Conservation (phyloP, 305 asterid species). For the Fraxinus paxiana region DNA sequence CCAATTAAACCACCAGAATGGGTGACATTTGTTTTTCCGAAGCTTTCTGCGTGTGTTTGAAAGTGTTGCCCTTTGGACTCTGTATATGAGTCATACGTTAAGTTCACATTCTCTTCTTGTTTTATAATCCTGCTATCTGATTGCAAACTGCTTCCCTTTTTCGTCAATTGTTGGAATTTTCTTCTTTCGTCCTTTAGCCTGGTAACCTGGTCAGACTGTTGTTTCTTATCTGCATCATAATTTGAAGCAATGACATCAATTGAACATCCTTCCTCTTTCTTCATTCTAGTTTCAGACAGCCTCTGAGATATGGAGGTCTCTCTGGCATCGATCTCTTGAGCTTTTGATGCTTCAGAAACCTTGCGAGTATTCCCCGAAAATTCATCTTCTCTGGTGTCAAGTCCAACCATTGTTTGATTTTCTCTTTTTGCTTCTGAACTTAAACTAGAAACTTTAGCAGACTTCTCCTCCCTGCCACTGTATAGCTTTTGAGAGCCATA, state of each 20-base stretch:
- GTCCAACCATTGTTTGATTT: conserved; percentile 30
- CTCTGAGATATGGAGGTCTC: conserved; percentile 40
- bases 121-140: conserved; percentile 33
- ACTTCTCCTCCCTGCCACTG: conserved; percentile 33
- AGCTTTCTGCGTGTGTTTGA: conserved; percentile 25
- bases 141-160: conserved; percentile 33
- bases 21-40: conserved; percentile 26
- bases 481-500: conserved; percentile 37
- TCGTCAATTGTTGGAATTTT: conserved; percentile 36
- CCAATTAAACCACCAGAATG: conserved; percentile 28
- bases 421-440: conserved; percentile 39
- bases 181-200: conserved; percentile 37
- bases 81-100: conserved; percentile 34
- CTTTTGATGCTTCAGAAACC: conserved; percentile 35
- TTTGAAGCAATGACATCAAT: conserved; percentile 24
- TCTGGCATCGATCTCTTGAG: conserved; percentile 45
- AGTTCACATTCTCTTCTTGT: conserved; percentile 36
- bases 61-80: conserved; percentile 29
- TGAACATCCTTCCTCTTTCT: conserved; percentile 39
- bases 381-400: conserved; percentile 44
- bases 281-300: conserved; percentile 36
- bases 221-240: conserved; percentile 37
- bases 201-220: conserved; percentile 36
- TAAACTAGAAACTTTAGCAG: conserved; percentile 34
- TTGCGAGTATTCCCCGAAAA: conserved; percentile 39